Evolutionary conservation across 1,284 basidiomycete genomes (phyloP), one percentile per base, ranked within the genome.

Genomic region (Malassezia cuniculi): DNA sequence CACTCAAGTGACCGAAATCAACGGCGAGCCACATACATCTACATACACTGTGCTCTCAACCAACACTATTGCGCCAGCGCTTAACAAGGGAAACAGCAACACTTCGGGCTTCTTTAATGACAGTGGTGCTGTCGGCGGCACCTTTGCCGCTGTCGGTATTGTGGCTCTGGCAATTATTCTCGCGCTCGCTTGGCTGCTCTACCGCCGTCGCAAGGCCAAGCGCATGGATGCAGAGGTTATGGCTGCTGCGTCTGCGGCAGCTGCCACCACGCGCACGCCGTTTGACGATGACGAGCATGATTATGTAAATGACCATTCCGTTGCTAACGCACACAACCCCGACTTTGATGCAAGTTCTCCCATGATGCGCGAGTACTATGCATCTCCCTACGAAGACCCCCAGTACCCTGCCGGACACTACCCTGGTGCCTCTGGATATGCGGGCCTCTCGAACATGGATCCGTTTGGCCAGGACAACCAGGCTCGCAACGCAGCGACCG

Each of bases 211-310:
- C 18, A 56, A 57, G 39, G 50, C 54, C 11, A 54, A 62, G 48
- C 55, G 50, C 32, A 66, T 66, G 63, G 63, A 66, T 36, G 60
- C 59, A 25, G 63, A 66, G 31, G 61, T 66, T 9, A 52, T 61
- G 11, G 61, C 61, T 8, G 63, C 63, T 14, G 61, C 63, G 18
- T 58, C 59, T 3, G 63, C 63, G 17, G 63, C 61, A 9, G 57
- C 57, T 4, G 63, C 63, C 3, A 65, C 57, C 17, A 60, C 48
- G 27, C 42, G 63, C 16, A 64, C 61, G 15, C 63, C 63, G 8
- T 66, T 66, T 34, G 63, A 66, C 37, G 62, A 65, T 29, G 63
- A 66, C 30, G 63, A 66, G 36, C 61, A 62, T 6, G 63, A 65
- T n/a, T n/a, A n/a, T n/a, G n/a, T n/a, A n/a, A n/a, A n/a, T n/a